Percentiles rank a stretch among this genome's conserved stretches.
phyloP scores from a whole-genome alignment of 495 filamentous ascomycete species.

The Sordaria brevicollis region DNA sequence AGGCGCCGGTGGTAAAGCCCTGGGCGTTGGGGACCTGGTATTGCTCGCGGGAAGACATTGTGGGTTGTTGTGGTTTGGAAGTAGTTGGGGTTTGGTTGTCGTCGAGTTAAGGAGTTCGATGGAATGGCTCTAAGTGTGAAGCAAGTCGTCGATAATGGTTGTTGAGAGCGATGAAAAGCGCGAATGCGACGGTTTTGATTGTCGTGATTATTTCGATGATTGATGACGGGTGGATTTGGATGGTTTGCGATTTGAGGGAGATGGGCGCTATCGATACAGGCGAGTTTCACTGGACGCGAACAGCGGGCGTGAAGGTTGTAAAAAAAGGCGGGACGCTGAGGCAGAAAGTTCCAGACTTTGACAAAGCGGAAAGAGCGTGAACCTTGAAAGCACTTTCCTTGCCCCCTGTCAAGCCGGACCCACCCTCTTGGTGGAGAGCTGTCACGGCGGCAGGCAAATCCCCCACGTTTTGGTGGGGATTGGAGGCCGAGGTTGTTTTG shows the following conservation, averaged over 20 bases:
- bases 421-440: background rate
- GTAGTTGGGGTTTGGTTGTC: background rate
- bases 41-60: conserved; percentile 45
- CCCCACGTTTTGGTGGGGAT: background rate
- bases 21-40: conserved; percentile 42
- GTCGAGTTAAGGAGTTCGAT: background rate
- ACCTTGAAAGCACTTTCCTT: background rate
- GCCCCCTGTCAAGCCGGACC: background rate
- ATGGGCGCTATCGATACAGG: background rate
- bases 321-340: conserved; percentile 10
- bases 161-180: no score
- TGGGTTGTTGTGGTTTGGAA: conserved; percentile 3
- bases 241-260: background rate
- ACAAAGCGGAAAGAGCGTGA: background rate
- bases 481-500: background rate
- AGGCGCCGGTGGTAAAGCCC: conserved; percentile 18
- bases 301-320: background rate
- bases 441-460: background rate
- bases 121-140: no score
- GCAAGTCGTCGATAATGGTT: no score
- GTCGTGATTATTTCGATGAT: background rate
- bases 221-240: background rate
- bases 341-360: background rate
- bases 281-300: background rate
- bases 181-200: background rate